phyloP scores from a whole-genome alignment of 495 filamentous ascomycete genomes.

The Neurospora sp. region DNA sequence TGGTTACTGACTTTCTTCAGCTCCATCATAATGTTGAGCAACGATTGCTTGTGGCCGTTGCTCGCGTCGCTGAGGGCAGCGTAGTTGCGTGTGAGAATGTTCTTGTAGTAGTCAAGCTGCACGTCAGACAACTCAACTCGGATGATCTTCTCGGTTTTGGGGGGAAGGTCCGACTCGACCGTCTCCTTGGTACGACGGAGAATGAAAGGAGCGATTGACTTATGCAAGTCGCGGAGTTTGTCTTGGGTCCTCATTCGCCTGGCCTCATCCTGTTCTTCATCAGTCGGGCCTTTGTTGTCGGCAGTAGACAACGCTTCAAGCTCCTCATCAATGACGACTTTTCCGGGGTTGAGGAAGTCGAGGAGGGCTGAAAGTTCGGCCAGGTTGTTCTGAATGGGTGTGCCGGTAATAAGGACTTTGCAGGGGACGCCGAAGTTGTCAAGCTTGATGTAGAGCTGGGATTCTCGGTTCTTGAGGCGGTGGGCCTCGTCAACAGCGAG shows the following conservation, averaged over 20 bases:
- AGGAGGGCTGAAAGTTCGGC: constrained; percentile 85
- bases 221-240: constrained; percentile 54
- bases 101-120: constrained; percentile 96
- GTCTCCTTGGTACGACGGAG: constrained; percentile 94
- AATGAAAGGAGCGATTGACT: constrained; percentile 78
- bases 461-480: constrained; percentile 90
- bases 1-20: constrained; percentile 98
- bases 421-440: constrained; percentile 75
- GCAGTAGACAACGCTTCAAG: constrained; percentile 50
- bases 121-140: constrained; percentile 92
- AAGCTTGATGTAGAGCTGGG: constrained; percentile 78
- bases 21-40: constrained; percentile 99
- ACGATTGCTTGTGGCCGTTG: constrained; percentile 79
- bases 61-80: constrained; percentile 83
- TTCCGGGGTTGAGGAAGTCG: constrained; percentile 89
- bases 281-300: constrained; percentile 25
- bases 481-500: constrained; percentile 95
- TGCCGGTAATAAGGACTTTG: constrained; percentile 89
- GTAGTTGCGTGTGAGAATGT: constrained; percentile 95
- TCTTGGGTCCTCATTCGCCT: constrained; percentile 24
- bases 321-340: constrained; percentile 76
- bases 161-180: constrained; percentile 89
- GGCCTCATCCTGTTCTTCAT: constrained; percentile 24
- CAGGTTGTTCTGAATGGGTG: constrained; percentile 93
- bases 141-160: constrained; percentile 97